Evolutionary conservation across 2,329 filamentous ascomycete species (phyloP), one percentile per base, ranked within the genome.

Genomic region (Exophiala aquamarina): DNA sequence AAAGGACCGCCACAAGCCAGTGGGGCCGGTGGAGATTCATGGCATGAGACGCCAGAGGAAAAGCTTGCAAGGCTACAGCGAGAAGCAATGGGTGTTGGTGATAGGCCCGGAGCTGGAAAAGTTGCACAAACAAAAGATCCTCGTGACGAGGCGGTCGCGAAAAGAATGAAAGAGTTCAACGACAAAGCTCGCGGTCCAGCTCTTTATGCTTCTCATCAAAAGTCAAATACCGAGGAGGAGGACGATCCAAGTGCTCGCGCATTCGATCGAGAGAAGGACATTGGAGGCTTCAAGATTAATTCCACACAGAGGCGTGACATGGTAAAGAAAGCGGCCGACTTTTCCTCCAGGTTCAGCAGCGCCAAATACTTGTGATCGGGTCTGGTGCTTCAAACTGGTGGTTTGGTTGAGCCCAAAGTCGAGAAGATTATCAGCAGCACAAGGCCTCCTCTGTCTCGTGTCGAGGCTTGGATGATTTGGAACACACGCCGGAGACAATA

Each of bases 221-320:
- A 69, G 31, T 64, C 57, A 50, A 67, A 63, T 29, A 69, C 63
- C 5, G 73, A 78, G 14, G 82, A 84, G 53, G 82, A 89, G 54
- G 88, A 93, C 68, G 91, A 97, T 64, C 92, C 93, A 1, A 95
- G 89, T 66, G 86, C 87, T 68, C 77, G 92, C 51, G 86, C 82
- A 0, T 97, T 97, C 68, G 89, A 96, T 70, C 79, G 83, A 54
- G 89, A 96, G 66, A 97, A 96, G 72, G 93, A 97, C 66, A 95
- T 97, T 82, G 86, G 82, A 31, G 84, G 85, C 7, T 81, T 82
- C 14, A 82, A 81, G 60, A 82, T 96, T 43, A 86, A 83, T 19
- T 74, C 83, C 56, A 77, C 83, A 28, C 84, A 95, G 71, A 81
- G 85, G 58, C 81, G 81, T 59, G 87, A 96, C 58, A 73, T 97